Conservation (phyloP, 345 rosid genomes). For the Pugionium cornutum region DNA sequence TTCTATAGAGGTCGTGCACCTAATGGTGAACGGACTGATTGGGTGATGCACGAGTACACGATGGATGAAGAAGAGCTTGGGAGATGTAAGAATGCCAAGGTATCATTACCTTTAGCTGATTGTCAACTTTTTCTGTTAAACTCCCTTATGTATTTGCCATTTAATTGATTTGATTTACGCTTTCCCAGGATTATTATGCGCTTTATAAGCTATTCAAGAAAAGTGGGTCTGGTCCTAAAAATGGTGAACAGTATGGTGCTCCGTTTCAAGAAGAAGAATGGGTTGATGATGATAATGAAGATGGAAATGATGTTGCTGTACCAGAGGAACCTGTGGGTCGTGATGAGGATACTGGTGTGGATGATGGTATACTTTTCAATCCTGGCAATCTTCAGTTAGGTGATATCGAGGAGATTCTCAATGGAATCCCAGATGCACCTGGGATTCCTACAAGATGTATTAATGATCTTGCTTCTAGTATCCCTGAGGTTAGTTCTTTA, state of each 20-base stretch:
- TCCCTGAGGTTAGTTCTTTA: slow-evolving; percentile 19
- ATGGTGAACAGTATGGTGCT: slow-evolving; percentile 97
- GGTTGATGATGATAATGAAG: slow-evolving; percentile 56
- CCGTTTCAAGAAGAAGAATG: slow-evolving; percentile 90
- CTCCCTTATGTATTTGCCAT: neutral
- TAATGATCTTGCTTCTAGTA: slow-evolving; percentile 3
- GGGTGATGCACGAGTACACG: slow-evolving; percentile 98
- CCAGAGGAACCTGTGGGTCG: neutral
- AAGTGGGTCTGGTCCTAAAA: slow-evolving; percentile 95
- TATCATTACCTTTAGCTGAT: slow-evolving; percentile 15
- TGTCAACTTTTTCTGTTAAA: neutral
- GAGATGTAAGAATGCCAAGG: slow-evolving; percentile 71
- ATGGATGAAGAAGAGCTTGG: slow-evolving; percentile 84
- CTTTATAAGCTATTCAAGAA: slow-evolving; percentile 87
- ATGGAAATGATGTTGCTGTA: neutral
- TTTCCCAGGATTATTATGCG: slow-evolving; percentile 76
- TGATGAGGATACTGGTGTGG: neutral
- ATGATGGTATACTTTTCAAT: neutral
- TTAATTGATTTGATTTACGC: neutral
- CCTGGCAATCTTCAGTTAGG: slow-evolving; percentile 24
- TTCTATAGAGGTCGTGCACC: slow-evolving; percentile 89
- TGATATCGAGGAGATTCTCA: slow-evolving; percentile 27
- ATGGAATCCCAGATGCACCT: slow-evolving; percentile 24
- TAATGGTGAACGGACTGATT: slow-evolving; percentile 76
- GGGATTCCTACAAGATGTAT: neutral